Base-by-base conservation (phyloP, 2,329 filamentous ascomycete genomes). In the Endoconidiophora laricicola region DNA sequence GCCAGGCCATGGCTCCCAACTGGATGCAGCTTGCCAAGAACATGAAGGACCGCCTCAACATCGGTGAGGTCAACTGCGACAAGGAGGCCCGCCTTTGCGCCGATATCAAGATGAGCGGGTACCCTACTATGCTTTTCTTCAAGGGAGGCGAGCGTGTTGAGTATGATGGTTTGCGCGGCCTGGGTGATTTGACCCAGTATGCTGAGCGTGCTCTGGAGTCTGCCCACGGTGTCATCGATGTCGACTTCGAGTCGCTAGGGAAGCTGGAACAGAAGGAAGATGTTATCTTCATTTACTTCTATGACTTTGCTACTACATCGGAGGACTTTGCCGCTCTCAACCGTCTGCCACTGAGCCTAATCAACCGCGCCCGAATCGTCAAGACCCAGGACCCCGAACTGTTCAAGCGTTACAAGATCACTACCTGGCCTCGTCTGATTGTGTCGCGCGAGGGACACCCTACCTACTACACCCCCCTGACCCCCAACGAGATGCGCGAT, bases 31-130 rank as follows among this genome's bases (percentile, higher is more conserved):
- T 98, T 65, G 84, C 84, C 42, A 87, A 88, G 62, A 86, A 90
- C 60, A 91, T 95, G 85, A 78, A 87, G 64, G 84, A 83, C 41
- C 80, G 78, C 56, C 76, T 98, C 53, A 95, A 96, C 61, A 73
- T 98, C 59, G 91, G 90, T 53, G 88, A 96, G 63, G 90, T 98
- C 56, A 94, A 98, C 66, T 98, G 91, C 61, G 90, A 96, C 46
- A 72, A 73, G 36, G 85, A 96, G 60, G 74, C 78, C 49, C 75
- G 82, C 42, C 75, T 98, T n/a, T 98, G 91, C 73, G 94, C 94
- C 64, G 87, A 96, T 57, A 85, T 86, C 43, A 75, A 75, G 41
- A 75, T 94, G 39, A 72, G 72, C 51, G 83, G 80, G 7, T 98
- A 85, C 60, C 91, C 91, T 1, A 95, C 88, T 1, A 80, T 98